These are phyloP conservation scores for Cajanus cajan DNA, from an alignment of 306 rosid species.

Conservation along the genomic window DNA sequence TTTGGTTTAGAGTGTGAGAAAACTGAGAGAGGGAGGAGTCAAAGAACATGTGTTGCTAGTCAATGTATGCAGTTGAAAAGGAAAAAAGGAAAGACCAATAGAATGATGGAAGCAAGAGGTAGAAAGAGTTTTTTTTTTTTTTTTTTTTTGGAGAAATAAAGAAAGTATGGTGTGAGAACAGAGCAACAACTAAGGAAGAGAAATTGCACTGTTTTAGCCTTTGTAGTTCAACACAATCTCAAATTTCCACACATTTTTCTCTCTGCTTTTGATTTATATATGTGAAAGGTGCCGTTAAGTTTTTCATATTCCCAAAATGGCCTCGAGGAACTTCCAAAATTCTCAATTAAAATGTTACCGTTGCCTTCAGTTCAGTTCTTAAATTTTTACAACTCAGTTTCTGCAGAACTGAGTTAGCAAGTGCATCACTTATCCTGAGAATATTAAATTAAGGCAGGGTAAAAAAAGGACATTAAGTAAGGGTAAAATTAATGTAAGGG, in stretches of 20 bases:
- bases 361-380: conserved; percentile 38
- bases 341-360: conserved; percentile 62
- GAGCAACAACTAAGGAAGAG: conserved; percentile 5
- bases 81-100: conserved; percentile 28
- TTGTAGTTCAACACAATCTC: background rate
- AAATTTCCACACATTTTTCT: background rate
- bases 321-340: conserved; percentile 57
- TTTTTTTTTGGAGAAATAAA: conserved; percentile 30
- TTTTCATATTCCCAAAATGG: conserved; percentile 43
- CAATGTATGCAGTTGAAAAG: conserved; percentile 38
- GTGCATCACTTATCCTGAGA: background rate
- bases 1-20: conserved; percentile 12
- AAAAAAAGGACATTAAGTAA: background rate
- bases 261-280: background rate
- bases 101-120: conserved; percentile 36
- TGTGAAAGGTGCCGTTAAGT: conserved; percentile 54
- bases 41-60: background rate
- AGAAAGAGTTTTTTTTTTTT: background rate
- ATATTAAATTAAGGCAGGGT: background rate
- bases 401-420: conserved; percentile 1
- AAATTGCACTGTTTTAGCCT: background rate
- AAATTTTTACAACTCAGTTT: conserved; percentile 29
- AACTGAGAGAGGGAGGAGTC: conserved; percentile 5
- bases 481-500: background rate
- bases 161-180: conserved; percentile 23